These are phyloP conservation scores for Trapa bicornis DNA, from an alignment of 345 rosid genomes.

Conservation along the genomic window DNA sequence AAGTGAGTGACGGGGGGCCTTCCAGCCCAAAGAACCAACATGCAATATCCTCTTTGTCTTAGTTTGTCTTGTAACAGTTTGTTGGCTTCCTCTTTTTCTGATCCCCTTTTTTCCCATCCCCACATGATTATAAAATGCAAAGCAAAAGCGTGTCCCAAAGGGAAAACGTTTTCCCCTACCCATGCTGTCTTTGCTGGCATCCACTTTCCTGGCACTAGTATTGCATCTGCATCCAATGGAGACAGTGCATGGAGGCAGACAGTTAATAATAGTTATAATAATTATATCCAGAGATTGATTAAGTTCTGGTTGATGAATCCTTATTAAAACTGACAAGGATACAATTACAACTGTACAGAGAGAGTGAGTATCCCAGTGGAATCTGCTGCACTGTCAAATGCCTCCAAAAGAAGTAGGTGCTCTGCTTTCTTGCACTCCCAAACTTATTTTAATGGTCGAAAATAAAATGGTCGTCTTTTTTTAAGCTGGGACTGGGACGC, in stretches of 20 bases:
- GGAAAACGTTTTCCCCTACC: background rate
- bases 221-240: background rate
- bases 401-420: constrained; percentile 4
- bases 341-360: background rate
- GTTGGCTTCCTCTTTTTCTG: background rate
- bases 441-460: too few relatives aligned
- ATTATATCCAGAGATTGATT: background rate
- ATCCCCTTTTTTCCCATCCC: background rate
- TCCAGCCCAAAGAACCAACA: background rate
- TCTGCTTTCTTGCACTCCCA: background rate
- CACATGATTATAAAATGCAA: background rate
- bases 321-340: constrained; percentile 2
- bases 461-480: too few relatives aligned
- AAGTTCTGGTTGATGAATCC: background rate
- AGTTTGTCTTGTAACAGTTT: background rate
- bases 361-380: constrained; percentile 4
- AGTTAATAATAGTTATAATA: too few relatives aligned
- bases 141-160: background rate
- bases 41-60: background rate
- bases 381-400: constrained; percentile 3
- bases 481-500: too few relatives aligned
- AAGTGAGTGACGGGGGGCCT: background rate
- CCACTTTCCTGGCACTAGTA: background rate
- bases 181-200: background rate
- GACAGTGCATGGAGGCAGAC: background rate